Conservation (phyloP, 75 land plant species). For the Cryptomeria japonica region DNA sequence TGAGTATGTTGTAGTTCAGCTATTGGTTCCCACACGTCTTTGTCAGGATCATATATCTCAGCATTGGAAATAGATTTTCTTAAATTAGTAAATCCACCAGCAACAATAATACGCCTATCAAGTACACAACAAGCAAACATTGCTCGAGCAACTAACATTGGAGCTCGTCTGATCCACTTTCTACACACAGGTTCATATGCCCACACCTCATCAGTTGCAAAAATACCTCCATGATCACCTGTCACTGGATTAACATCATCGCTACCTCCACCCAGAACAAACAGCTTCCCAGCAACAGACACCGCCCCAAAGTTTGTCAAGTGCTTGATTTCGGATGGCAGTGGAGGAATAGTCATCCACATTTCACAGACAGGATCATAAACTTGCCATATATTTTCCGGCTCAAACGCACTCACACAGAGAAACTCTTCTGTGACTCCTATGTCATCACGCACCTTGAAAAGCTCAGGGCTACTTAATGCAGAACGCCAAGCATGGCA, state of each 20-base stretch:
- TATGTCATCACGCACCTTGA: conserved; percentile 54
- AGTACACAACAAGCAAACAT: conserved; percentile 88
- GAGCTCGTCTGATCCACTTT: conserved; percentile 56
- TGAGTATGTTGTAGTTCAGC: conserved; percentile 75
- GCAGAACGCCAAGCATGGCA: conserved; percentile 81
- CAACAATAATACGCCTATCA: conserved; percentile 76
- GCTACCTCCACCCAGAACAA: conserved; percentile 91
- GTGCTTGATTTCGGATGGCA: conserved; percentile 70
- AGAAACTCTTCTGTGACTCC: conserved; percentile 75
- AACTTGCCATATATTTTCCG: conserved; percentile 93
- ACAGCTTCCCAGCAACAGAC: conserved; percentile 78
- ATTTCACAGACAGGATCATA: conserved; percentile 75
- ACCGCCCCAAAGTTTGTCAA: conserved; percentile 82
- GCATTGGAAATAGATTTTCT: conserved; percentile 63
- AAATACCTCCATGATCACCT: conserved; percentile 71
- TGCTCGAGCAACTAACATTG: conserved; percentile 80
- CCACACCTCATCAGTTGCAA: conserved; percentile 94
- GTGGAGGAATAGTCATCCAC: conserved; percentile 74
- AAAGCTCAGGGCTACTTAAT: conserved; percentile 64
- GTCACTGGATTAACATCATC: conserved; percentile 86
- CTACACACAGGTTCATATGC: conserved; percentile 67
- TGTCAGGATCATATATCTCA: conserved; percentile 81
- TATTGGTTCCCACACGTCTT: conserved; percentile 66
- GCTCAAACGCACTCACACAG: conserved; percentile 79
- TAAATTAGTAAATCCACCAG: conserved; percentile 84